A percentile compares a stretch with the other conserved stretches of the same genome.
These are phyloP conservation scores for Globisporangium nodosum DNA, from an alignment of 352 stramenopile genomes.

Conservation along the genomic window DNA sequence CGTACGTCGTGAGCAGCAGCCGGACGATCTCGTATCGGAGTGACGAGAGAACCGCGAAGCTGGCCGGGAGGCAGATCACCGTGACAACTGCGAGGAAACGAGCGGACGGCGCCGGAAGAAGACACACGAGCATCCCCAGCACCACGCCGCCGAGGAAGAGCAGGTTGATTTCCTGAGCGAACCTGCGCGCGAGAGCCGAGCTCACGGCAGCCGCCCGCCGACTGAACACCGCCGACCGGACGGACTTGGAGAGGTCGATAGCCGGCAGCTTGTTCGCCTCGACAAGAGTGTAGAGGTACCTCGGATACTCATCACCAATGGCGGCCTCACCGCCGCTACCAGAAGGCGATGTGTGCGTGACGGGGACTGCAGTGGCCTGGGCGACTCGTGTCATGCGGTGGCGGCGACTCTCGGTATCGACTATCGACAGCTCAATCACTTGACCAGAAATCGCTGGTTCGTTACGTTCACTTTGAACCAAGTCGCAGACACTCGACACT, in stretches of 20 bases:
- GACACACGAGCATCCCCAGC: background rate
- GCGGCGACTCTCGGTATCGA: too few relatives aligned
- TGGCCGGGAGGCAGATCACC: background rate
- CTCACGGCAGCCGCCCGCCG: background rate
- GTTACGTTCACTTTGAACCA: too few relatives aligned
- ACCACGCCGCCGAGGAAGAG: slow-evolving; percentile 1
- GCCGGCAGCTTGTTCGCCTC: slow-evolving; percentile 7
- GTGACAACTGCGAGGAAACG: background rate
- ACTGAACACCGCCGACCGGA: slow-evolving; percentile 2
- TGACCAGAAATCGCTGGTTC: too few relatives aligned
- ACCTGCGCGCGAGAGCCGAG: background rate
- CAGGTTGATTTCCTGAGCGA: background rate
- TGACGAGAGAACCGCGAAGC: slow-evolving; percentile 2
- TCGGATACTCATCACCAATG: background rate
- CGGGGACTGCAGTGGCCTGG: too few relatives aligned
- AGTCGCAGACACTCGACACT: too few relatives aligned
- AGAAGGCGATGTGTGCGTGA: too few relatives aligned
- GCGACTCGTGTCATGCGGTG: too few relatives aligned
- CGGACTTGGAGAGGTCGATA: slow-evolving; percentile 16
- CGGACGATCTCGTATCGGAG: background rate
- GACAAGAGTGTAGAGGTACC: background rate
- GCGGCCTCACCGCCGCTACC: too few relatives aligned
- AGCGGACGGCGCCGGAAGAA: background rate
- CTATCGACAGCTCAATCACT: too few relatives aligned
- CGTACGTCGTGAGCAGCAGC: slow-evolving; percentile 21